phyloP scores from a whole-genome alignment of 768 basidiomycete genomes.

The Coprinopsis sp. region DNA sequence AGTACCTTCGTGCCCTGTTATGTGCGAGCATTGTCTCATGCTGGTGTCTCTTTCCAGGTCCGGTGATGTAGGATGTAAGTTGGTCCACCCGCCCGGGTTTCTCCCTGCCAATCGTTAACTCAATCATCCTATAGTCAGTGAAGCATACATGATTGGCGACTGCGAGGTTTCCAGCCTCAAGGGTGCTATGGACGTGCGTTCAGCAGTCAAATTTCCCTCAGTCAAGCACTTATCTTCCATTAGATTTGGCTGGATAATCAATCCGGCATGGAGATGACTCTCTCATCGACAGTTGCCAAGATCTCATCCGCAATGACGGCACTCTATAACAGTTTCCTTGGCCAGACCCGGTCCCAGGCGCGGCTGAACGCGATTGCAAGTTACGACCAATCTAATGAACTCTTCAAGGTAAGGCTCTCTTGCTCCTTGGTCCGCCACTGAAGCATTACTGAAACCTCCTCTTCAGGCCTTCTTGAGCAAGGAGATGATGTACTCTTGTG shows the following conservation, averaged over 20 bases:
- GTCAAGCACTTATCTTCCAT: slow-evolving; percentile 5
- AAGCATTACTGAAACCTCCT: slow-evolving; percentile 7
- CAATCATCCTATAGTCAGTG: slow-evolving; percentile 48
- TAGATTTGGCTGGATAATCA: slow-evolving; percentile 69
- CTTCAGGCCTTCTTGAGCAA: slow-evolving; percentile 68
- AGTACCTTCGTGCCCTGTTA: slow-evolving; percentile 21
- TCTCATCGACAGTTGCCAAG: slow-evolving; percentile 53
- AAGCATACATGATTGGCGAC: slow-evolving; percentile 73
- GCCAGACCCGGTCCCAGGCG: slow-evolving; percentile 68
- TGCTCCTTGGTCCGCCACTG: slow-evolving; percentile 7
- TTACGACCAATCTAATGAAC: slow-evolving; percentile 88
- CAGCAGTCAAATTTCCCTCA: not conserved
- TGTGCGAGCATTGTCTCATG: slow-evolving; percentile 15
- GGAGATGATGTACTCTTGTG: slow-evolving; percentile 96
- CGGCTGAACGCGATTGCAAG: slow-evolving; percentile 80
- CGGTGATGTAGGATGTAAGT: slow-evolving; percentile 64
- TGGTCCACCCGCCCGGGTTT: slow-evolving; percentile 1
- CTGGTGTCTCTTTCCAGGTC: slow-evolving; percentile 31
- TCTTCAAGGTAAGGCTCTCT: slow-evolving; percentile 58
- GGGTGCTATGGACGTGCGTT: slow-evolving; percentile 57
- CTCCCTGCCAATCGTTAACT: slow-evolving; percentile 4
- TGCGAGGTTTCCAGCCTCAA: slow-evolving; percentile 57
- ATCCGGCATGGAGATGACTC: slow-evolving; percentile 49
- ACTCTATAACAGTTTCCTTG: slow-evolving; percentile 67
- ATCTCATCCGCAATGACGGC: slow-evolving; percentile 55